Base-by-base conservation (phyloP, 1,284 basidiomycete genomes). In the Sanghuangporus sanghuang region DNA sequence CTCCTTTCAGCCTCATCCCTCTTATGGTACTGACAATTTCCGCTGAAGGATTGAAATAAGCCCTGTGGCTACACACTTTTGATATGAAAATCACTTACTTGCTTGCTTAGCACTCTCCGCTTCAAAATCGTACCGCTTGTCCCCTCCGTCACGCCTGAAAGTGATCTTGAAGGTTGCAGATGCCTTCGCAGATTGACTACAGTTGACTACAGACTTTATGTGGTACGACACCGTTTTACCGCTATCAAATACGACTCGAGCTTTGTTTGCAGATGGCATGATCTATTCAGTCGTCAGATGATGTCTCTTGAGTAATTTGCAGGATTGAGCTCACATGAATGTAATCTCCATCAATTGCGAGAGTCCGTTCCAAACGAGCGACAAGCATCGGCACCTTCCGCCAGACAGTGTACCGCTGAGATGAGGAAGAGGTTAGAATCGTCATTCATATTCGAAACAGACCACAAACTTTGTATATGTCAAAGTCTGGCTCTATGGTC, bases 61-160 rank as follows among this genome's bases (percentile, higher is more conserved):
- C 11, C 36, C n/a, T 21, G 56, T 9, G 16, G 35, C 38, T 57
- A 8, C 16, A 40, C 3, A 59, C 18, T n/a, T 40, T 18, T 21
- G 68, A 35, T 36, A 56, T 11, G 27, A 7, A 23, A n/a, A 18
- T 40, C 5, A 80, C 88, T 71, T 71, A 91, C 92, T 84, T 32
- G 95, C 95, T 64, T 88, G 75, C 71, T 87, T 87, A 0, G 89
- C 81, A 69, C 81, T 94, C 74, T 97, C 96, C 0, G 95, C 96
- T 76, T 99, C 97, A 73, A 98, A 98, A 71, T 99, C 96, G 73
- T 98, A 99, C 39, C 96, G 82, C 79, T 99, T 99, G 67, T 86
- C 89, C 39, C 86, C 83, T 9, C 84, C 82, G 55, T 90, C 87
- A 49, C 87, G 77, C 71, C 82, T 81, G 3, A 93, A 87, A 48